Conservation (phyloP, 495 filamentous ascomycete species). For the Penicillium chermesinum region DNA sequence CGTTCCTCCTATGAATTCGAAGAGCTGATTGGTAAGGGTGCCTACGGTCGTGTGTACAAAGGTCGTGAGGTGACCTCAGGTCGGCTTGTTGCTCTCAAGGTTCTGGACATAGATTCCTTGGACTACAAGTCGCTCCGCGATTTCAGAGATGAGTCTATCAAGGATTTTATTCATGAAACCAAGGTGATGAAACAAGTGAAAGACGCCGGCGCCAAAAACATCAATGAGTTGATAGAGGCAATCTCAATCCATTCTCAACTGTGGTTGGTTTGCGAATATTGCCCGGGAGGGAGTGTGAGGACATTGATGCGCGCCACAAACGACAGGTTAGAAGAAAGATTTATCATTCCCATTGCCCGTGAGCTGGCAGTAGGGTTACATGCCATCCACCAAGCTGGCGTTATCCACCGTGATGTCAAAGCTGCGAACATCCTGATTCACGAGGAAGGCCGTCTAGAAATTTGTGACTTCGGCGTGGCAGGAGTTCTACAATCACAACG, state of each 20-base stretch:
- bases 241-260: constrained; percentile 80
- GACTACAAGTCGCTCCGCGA: constrained; percentile 65
- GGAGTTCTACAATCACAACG: constrained; percentile 76
- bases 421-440: constrained; percentile 87
- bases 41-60: constrained; percentile 92
- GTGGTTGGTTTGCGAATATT: constrained; percentile 96
- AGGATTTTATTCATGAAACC: constrained; percentile 84
- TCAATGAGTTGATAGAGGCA: constrained; percentile 85
- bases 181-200: constrained; percentile 77
- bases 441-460: constrained; percentile 78
- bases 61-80: constrained; percentile 54
- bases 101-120: constrained; percentile 86
- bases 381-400: constrained; percentile 83
- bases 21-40: constrained; percentile 93
- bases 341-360: constrained; percentile 81
- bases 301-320: constrained; percentile 69
- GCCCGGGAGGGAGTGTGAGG: constrained; percentile 89
- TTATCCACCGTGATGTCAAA: constrained; percentile 96
- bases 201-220: constrained; percentile 78
- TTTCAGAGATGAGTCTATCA: constrained; percentile 73
- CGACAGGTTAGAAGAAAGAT: constrained; percentile 75
- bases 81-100: constrained; percentile 82
- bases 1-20: constrained; percentile 67
- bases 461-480: constrained; percentile 95
- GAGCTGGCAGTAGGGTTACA: constrained; percentile 80